Evolutionary conservation across 2,329 filamentous ascomycete genomes (phyloP), one percentile per base, ranked within the genome.

Genomic region (Zarea fungicola): DNA sequence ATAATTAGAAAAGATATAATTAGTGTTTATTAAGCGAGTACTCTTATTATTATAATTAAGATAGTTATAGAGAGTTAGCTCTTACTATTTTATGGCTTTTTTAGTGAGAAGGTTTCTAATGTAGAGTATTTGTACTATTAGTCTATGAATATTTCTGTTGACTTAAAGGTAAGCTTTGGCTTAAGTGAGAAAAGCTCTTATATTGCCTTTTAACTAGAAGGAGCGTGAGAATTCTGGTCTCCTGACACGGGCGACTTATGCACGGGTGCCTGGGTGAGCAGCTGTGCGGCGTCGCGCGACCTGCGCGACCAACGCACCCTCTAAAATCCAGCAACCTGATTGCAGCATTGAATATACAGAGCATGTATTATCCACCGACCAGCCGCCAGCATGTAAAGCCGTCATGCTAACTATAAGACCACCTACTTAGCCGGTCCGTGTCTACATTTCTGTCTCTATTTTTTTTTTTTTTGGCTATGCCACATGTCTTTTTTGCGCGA

Each of bases 251-350:
- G 41, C 41, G 41, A 43, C 41, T 43, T 31, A 43, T 43, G 29
- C 41, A 28, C 32, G 29, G 41, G 29, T 43, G 41, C 41, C 41
- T 43, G 21, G 41, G 41, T 43, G 28, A 43, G 41, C 26, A 16
- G 29, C 3, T 43, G 4, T 34, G 18, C 22, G 21, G 41, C 26
- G 26, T 43, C 41, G 28, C 28, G 41, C 28, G 41, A 29, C 41
- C 29, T 31, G n/a, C 23, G 23, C 39, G 39, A 42, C 39, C 35
- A 22, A 25, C 37, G 37, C 37, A 25, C 26, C 37, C 2, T 26
- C 9, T 25, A 11, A 41, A 41, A 41, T 41, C 37, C 37, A 13
- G 37, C 19, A 28, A 28, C 37, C 37, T 28, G 37, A 41, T 41
- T 41, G 37, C 37, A 41, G 37, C 37, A 41, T 41, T 28, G 10